Base-by-base conservation (phyloP, 1,284 basidiomycete species). In the Moesziomyces sp. region DNA sequence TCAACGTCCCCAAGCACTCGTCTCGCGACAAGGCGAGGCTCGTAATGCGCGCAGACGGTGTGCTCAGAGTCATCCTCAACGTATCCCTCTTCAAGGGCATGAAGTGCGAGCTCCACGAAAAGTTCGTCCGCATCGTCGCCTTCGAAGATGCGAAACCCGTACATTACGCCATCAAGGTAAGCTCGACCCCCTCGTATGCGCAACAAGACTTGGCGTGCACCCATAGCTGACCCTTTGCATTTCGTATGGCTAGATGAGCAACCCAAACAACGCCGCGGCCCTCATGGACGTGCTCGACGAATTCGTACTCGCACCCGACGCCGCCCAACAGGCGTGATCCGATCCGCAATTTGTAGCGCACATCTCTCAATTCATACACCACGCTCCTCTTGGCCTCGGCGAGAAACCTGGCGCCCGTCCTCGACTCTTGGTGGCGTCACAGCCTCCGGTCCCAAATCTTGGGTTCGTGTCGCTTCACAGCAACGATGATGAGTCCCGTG, bases 41-140 rank as follows among this genome's bases (percentile, higher is more conserved):
- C 48, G 94, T 97, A 42, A 97, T 97, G 94, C 89, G 94, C 60
- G 93, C 95, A 76, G 94, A 97, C 77, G 94, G 93, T 1, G 93
- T 96, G 11, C 89, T 92, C 79, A 88, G 92, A 0, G 85, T 97
- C 49, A 86, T 97, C 57, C 87, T 97, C 56, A 97, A 97, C 79
- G 90, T 92, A 43, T 88, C 90, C 38, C 87, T 97, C 49, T 97
- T 96, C 87, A 87, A 88, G 71, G 93, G 93, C 21, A 94, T 96
- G 92, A 88, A 88, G 53, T 92, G 90, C 84, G 87, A 88, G 69
- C 83, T 92, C 79, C 89, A 93, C 85, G 92, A 83, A 14, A 79
- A 76, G 30, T 84, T 82, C 30, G 55, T 84, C 13, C 71, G 81
- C 43, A 65, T 84, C 46, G 74, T 81, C 16, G 80, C 81, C 4